Conservation (phyloP, 129 eudicot species). For the Flaveria trinervia region DNA sequence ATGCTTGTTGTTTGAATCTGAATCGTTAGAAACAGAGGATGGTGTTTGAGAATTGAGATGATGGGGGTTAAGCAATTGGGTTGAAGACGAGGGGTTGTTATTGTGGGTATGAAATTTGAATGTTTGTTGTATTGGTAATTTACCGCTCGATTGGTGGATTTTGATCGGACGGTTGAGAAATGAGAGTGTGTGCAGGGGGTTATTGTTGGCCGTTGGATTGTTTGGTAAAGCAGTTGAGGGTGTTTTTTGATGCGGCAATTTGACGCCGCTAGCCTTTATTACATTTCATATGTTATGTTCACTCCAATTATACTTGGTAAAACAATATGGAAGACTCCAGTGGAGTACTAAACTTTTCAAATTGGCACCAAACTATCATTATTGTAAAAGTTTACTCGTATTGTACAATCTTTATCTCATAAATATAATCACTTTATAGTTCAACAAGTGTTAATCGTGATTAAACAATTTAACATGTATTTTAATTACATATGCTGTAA, state of each 20-base stretch:
- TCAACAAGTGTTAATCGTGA: too few relatives aligned
- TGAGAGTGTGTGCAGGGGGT: slow-evolving; percentile 10
- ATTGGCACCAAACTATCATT: too few relatives aligned
- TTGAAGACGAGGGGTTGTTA: slow-evolving; percentile 23
- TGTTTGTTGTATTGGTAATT: slow-evolving; percentile 26
- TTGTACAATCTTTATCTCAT: too few relatives aligned
- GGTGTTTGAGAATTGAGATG: not conserved
- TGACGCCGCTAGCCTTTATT: slow-evolving; percentile 12
- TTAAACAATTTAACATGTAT: too few relatives aligned
- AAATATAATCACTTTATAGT: too few relatives aligned
- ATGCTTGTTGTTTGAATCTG: not conserved
- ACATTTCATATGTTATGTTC: not conserved
- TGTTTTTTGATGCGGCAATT: slow-evolving; percentile 20
- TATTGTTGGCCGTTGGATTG: slow-evolving; percentile 28
- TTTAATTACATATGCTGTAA: too few relatives aligned
- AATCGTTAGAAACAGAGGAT: not conserved
- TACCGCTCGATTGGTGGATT: slow-evolving; percentile 23
- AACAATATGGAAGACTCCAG: too few relatives aligned
- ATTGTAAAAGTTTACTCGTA: too few relatives aligned
- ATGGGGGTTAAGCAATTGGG: not conserved
- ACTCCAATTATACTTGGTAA: not conserved
- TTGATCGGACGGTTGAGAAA: slow-evolving; percentile 11
- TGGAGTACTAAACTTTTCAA: too few relatives aligned
- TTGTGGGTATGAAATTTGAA: slow-evolving; percentile 30
- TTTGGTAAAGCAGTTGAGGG: slow-evolving; percentile 7